Conservation (phyloP, 2,329 filamentous ascomycete species). For the Cladosporium cucumerinum region DNA sequence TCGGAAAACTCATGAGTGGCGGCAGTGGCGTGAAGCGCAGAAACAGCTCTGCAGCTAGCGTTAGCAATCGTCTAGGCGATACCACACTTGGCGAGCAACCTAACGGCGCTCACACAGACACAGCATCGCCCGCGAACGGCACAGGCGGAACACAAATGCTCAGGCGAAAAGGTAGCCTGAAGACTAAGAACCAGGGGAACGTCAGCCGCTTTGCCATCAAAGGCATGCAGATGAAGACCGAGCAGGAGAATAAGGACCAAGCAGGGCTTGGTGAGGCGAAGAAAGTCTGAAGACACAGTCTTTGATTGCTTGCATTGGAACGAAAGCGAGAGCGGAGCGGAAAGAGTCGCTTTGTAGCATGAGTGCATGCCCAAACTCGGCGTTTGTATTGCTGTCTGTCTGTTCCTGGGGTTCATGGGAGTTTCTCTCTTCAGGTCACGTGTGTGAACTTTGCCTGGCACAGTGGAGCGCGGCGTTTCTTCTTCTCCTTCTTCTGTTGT, state of each 20-base stretch:
- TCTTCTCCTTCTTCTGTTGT: neutral
- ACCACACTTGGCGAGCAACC: slow-evolving; percentile 24
- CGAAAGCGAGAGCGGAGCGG: neutral
- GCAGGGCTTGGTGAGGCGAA: slow-evolving; percentile 17
- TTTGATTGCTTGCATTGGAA: slow-evolving; percentile 20
- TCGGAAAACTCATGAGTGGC: slow-evolving; percentile 68
- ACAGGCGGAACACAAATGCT: slow-evolving; percentile 32
- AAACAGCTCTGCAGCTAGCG: slow-evolving; percentile 34
- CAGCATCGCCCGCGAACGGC: slow-evolving; percentile 19
- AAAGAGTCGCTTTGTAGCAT: neutral
- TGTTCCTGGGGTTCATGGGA: neutral
- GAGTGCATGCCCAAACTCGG: neutral
- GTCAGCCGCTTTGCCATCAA: slow-evolving; percentile 24
- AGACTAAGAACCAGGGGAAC: slow-evolving; percentile 42
- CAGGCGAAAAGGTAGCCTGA: slow-evolving; percentile 44
- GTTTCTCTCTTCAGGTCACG: neutral
- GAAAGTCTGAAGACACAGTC: slow-evolving; percentile 19
- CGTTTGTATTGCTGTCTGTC: neutral
- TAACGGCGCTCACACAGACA: slow-evolving; percentile 20
- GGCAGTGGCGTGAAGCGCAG: slow-evolving; percentile 42
- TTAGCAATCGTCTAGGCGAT: slow-evolving; percentile 20
- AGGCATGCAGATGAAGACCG: slow-evolving; percentile 19
- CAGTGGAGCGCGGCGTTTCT: neutral
- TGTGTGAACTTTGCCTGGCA: neutral
- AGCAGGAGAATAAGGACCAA: slow-evolving; percentile 25